A percentile compares a stretch with the other conserved stretches of the same genome.
Conservation (phyloP, 2,329 filamentous ascomycete species). For the Colletotrichum tamarilloi region DNA sequence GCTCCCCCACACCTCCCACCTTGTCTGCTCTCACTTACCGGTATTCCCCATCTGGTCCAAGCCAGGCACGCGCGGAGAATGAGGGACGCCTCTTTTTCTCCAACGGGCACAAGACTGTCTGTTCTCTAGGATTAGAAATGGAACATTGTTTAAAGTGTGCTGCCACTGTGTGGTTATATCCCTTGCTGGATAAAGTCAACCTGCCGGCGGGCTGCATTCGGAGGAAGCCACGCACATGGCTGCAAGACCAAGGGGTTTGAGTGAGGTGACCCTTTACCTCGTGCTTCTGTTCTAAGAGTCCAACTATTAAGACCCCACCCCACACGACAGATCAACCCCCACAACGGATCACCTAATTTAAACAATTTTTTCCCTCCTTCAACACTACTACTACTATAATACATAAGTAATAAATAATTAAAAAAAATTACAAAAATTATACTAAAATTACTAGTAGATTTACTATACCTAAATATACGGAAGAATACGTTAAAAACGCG, state of each 20-base stretch:
- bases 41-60: not conserved
- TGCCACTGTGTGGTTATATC: conserved; percentile 1
- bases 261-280: not conserved
- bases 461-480: no score
- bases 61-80: conserved; percentile 7
- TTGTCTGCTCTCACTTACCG: not conserved
- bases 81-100: conserved; percentile 31
- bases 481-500: no score
- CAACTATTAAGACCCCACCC: no score
- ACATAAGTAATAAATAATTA: no score
- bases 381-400: no score
- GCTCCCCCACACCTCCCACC: not conserved
- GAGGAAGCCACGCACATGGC: conserved; percentile 3
- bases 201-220: conserved; percentile 1
- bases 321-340: no score
- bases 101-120: not conserved
- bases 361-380: no score
- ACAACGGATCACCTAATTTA: no score
- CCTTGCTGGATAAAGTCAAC: conserved; percentile 6
- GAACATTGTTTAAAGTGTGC: no score
- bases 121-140: not conserved
- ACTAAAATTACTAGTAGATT: no score
- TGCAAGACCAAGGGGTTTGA: not conserved
- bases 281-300: no score
- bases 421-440: no score